Conservation (phyloP, 2,329 filamentous ascomycete species). For the Lachnellula cervina region DNA sequence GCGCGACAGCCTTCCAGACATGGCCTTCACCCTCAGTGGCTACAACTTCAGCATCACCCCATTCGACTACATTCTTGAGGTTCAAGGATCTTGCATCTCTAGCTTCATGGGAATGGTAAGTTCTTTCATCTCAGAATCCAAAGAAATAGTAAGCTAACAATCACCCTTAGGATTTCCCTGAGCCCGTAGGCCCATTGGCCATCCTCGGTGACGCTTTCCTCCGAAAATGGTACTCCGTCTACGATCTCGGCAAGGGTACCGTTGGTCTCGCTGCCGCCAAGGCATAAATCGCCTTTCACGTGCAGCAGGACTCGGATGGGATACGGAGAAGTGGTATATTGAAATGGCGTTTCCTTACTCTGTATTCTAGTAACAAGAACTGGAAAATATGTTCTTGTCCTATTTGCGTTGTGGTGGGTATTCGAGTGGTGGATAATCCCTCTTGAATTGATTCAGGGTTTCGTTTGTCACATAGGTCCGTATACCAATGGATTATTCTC, state of each 20-base stretch:
- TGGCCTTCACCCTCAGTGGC: constrained; percentile 85
- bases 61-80: constrained; percentile 92
- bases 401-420: neutral
- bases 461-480: constrained; percentile 5
- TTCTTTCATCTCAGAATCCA: constrained; percentile 39
- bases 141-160: constrained; percentile 66
- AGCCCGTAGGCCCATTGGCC: constrained; percentile 82
- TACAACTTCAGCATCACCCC: constrained; percentile 88
- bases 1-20: constrained; percentile 77
- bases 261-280: constrained; percentile 88
- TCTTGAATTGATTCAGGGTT: neutral
- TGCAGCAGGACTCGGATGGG: constrained; percentile 8
- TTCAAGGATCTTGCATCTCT: constrained; percentile 93
- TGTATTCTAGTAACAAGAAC: constrained; percentile 19
- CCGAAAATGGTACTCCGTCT: constrained; percentile 90
- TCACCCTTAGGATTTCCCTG: constrained; percentile 60
- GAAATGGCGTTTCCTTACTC: constrained; percentile 16
- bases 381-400: neutral
- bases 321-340: constrained; percentile 7
- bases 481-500: neutral
- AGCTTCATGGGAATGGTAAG: constrained; percentile 89
- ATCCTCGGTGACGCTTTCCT: constrained; percentile 88
- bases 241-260: constrained; percentile 83
- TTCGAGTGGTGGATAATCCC: neutral
- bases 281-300: constrained; percentile 12